Conservation (phyloP, 352 stramenopile species). For the Phytopythium helicoides region DNA sequence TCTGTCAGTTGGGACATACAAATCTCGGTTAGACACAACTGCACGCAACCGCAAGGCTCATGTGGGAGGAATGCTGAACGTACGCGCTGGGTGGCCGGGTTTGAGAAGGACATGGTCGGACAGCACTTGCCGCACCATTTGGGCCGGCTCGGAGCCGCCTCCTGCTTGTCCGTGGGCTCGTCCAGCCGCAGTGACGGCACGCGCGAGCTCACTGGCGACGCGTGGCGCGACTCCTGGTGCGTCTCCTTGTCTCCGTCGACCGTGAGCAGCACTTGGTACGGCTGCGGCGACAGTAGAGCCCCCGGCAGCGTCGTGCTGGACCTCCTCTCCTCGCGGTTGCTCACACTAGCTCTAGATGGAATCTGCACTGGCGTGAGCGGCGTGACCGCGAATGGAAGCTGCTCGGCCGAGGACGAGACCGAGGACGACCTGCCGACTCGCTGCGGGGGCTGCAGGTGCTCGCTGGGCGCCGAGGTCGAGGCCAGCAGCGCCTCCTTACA, state of each 20-base stretch:
- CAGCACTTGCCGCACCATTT: conserved; percentile 26
- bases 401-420: background rate
- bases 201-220: conserved; percentile 2
- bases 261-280: conserved; percentile 4
- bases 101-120: conserved; percentile 36
- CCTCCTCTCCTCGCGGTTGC: background rate
- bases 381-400: background rate
- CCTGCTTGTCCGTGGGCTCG: background rate
- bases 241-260: background rate
- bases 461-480: background rate
- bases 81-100: conserved; percentile 48
- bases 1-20: conserved; percentile 11
- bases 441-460: background rate
- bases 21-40: background rate
- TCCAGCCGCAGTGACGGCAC: conserved; percentile 4
- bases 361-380: conserved; percentile 11
- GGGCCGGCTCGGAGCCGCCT: background rate
- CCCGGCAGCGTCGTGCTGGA: background rate
- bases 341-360: background rate
- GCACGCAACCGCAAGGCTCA: background rate
- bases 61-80: background rate
- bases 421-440: background rate
- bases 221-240: background rate
- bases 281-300: background rate
- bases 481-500: conserved; percentile 30